A percentile compares a stretch with the other conserved stretches of the same genome.
Evolutionary conservation across 192 early-diverging fungal genomes (phyloP).

Genomic region (Geosiphon pyriformis): DNA sequence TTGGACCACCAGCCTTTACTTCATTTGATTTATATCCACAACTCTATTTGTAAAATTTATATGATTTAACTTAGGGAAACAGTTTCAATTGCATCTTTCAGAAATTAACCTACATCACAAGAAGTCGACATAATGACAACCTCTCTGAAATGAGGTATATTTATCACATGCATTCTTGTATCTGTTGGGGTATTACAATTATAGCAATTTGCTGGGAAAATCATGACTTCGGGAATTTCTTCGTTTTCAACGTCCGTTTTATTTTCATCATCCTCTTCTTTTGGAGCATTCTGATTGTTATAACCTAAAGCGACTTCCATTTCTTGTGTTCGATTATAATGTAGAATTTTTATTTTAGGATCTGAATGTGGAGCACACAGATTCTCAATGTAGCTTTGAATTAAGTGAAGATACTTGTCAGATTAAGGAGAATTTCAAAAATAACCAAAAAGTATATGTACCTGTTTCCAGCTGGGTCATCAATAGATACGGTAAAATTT

Average conservation of each 20-base stretch:
- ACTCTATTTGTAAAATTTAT: background rate
- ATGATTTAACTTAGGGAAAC: too few species aligned
- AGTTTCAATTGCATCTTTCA: too few species aligned
- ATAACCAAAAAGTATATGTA: background rate
- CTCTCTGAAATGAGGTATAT: conserved; percentile 95
- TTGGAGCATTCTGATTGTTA: conserved; percentile 43
- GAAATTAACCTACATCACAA: conserved; percentile 54
- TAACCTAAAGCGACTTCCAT: conserved; percentile 77
- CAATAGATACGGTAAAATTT: conserved; percentile 72
- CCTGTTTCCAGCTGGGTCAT: conserved; percentile 89
- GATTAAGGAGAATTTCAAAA: too few species aligned
- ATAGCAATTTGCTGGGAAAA: conserved; percentile 83
- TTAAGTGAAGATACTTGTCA: background rate
- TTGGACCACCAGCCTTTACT: conserved; percentile 90
- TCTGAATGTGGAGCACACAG: conserved; percentile 68
- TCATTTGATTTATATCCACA: conserved; percentile 97
- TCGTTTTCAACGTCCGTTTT: conserved; percentile 53
- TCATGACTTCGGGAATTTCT: conserved; percentile 64
- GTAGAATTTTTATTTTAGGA: conserved; percentile 60
- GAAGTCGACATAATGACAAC: conserved; percentile 92
- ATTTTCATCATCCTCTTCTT: conserved; percentile 36
- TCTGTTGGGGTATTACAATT: conserved; percentile 69
- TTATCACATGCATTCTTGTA: conserved; percentile 85
- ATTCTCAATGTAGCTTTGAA: conserved; percentile 75
- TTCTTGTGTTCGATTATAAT: conserved; percentile 71